A percentile compares a stretch with the other conserved stretches of the same genome.
Evolutionary conservation across 345 rosid genomes (phyloP).

Genomic region (Eucalyptus tenuipes): DNA sequence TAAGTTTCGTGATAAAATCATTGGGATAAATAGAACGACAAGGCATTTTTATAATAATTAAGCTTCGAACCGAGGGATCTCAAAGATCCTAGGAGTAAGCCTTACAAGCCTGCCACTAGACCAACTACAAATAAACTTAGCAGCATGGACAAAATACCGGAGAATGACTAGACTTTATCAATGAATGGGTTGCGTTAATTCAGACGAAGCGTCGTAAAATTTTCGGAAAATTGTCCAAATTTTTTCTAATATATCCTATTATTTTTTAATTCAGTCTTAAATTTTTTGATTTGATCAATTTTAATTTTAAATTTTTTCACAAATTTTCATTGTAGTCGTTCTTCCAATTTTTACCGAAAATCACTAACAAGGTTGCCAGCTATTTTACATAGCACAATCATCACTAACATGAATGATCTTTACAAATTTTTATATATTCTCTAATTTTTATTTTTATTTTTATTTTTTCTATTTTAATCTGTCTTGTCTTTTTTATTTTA

Average conservation of each 20-base stretch:
- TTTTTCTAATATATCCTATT: background rate
- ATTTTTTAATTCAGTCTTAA: too few species aligned
- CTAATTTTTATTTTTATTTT: too few species aligned
- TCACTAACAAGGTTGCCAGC: accelerated
- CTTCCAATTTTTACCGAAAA: accelerated
- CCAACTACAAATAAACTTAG: background rate
- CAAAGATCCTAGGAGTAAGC: background rate
- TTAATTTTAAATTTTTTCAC: accelerated
- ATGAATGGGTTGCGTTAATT: background rate
- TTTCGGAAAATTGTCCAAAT: background rate
- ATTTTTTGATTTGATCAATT: too few species aligned
- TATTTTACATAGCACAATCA: background rate
- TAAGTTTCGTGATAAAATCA: background rate
- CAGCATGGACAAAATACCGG: background rate
- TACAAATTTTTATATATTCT: too few species aligned
- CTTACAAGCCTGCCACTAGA: background rate
- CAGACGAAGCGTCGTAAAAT: background rate
- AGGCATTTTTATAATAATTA: background rate
- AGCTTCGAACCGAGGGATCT: background rate
- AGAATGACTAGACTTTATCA: background rate
- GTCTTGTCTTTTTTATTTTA: too few species aligned
- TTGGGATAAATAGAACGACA: background rate
- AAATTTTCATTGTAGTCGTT: background rate
- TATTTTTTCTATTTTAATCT: too few species aligned
- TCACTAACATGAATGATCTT: accelerated